Base-by-base conservation (phyloP, 2,329 filamentous ascomycete genomes). In the Penicillium sp. region DNA sequence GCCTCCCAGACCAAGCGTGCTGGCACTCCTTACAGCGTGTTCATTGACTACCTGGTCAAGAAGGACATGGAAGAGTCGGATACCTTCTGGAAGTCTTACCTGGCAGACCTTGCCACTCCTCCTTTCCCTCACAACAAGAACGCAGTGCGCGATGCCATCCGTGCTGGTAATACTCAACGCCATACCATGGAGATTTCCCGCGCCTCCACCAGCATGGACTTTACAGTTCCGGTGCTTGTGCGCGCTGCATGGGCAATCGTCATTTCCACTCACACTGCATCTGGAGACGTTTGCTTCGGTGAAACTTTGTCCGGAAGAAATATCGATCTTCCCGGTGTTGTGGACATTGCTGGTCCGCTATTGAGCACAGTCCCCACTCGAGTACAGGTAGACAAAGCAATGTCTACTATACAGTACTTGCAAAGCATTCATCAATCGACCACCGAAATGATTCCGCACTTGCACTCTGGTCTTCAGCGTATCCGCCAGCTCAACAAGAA, bases 391-490 rank as follows among this genome's bases (percentile, higher is more conserved):
- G 62, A 77, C 36, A 67, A 67, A 10, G 54, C 64, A 29, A 67
- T 74, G 43, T 67, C 67, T 6, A 67, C 76, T 2, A 63, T 67
- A 0, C 76, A 83, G 42, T 87, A 81, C 57, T 71, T 89, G 3
- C 74, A 81, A 39, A 69, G 74, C 2, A 77, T 88, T 2, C 84
- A 88, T 35, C 74, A 81, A 29, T 76, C 81, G 51, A 82, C 79
- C 0, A 76, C 84, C 0, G 71, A 77, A 3, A 80, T 83, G 59
- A 86, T 88, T 6, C 81, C 84, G 0, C 81, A 87, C 64, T 83
- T 89, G 67, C 85, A 90, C 65, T 77, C 81, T n/a, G 78, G 79
- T n/a, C 59, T 81, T 3, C 78, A 80, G 50, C 72, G 76, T 38
- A 80, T 81, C 55, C 81, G 83, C 9, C 76, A 78, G 19, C 69